These are phyloP conservation scores for Pulveroboletus sp. DNA, from an alignment of 768 basidiomycete species.

Conservation along the genomic window DNA sequence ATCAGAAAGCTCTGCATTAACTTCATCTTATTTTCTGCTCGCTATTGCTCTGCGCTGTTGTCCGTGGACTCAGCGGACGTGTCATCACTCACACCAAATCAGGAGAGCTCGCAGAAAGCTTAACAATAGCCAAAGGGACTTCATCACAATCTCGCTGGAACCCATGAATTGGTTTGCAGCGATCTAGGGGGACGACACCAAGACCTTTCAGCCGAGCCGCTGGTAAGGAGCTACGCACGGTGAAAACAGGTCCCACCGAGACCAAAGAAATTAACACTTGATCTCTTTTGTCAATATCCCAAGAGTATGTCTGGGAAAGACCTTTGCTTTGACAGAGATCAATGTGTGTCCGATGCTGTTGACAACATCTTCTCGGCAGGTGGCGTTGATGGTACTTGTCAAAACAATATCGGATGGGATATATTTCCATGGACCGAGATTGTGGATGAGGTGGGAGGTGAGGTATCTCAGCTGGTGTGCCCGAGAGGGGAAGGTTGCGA, in stretches of 20 bases:
- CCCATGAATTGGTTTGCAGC: constrained; percentile 47
- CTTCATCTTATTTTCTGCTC: no score
- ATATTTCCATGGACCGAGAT: constrained; percentile 8
- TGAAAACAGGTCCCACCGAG: constrained; percentile 16
- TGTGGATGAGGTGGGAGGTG: constrained; percentile 20
- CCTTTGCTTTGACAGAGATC: constrained; percentile 41
- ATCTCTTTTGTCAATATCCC: constrained; percentile 50
- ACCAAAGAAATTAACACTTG: constrained; percentile 45
- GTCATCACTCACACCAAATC: constrained; percentile 36
- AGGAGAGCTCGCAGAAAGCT: constrained; percentile 35
- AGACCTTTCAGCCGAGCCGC: constrained; percentile 56
- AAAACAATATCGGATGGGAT: constrained; percentile 8
- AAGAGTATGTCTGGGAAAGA: constrained; percentile 44
- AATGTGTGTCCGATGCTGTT: constrained; percentile 21
- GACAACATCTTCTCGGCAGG: constrained; percentile 23
- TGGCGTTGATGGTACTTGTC: constrained; percentile 40
- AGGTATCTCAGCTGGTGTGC: constrained; percentile 20
- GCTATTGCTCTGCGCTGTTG: constrained; percentile 51
- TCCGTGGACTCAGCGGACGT: no score
- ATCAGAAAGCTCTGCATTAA: no score
- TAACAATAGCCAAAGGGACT: constrained; percentile 48
- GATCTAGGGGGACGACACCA: constrained; percentile 60
- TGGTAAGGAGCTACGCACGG: constrained; percentile 43
- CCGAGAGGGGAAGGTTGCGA: no score
- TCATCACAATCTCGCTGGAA: constrained; percentile 40